These are phyloP conservation scores for Colletotrichum tropicicola DNA, from an alignment of 2,329 filamentous ascomycete genomes.

Conservation along the genomic window DNA sequence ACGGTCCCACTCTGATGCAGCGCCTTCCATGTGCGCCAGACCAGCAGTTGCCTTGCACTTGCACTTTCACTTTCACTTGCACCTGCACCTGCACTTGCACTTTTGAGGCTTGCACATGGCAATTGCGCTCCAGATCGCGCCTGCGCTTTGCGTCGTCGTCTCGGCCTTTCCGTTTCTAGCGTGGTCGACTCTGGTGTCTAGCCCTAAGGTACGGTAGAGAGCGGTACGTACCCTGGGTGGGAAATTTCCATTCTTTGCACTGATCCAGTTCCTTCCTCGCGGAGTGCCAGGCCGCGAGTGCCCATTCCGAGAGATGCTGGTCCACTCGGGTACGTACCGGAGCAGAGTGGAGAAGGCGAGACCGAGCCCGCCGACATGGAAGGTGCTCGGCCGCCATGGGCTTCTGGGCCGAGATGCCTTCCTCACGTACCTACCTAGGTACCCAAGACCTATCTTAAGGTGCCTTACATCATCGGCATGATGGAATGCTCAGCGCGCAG, in stretches of 20 bases:
- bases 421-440: too few relatives aligned
- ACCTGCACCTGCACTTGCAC: too few relatives aligned
- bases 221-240: neutral
- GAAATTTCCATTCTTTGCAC: neutral
- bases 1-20: too few relatives aligned
- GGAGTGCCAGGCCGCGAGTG: neutral
- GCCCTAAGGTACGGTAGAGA: too few relatives aligned
- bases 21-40: too few relatives aligned
- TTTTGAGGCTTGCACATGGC: too few relatives aligned
- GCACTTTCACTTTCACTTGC: too few relatives aligned
- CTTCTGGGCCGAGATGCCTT: slow-evolving; percentile 1
- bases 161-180: slow-evolving; percentile 3
- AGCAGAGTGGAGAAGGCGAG: neutral
- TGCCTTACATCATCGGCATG: slow-evolving; percentile 4
- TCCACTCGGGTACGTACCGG: slow-evolving; percentile 4
- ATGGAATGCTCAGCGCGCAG: neutral
- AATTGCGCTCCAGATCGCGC: neutral
- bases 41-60: too few relatives aligned
- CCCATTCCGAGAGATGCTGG: too few relatives aligned
- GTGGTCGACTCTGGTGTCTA: too few relatives aligned
- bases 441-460: neutral
- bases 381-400: slow-evolving; percentile 9
- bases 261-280: neutral
- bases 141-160: neutral
- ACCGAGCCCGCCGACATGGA: slow-evolving; percentile 6